Base-by-base conservation (phyloP, 352 stramenopile species). In the Globisporangium viniferum region DNA sequence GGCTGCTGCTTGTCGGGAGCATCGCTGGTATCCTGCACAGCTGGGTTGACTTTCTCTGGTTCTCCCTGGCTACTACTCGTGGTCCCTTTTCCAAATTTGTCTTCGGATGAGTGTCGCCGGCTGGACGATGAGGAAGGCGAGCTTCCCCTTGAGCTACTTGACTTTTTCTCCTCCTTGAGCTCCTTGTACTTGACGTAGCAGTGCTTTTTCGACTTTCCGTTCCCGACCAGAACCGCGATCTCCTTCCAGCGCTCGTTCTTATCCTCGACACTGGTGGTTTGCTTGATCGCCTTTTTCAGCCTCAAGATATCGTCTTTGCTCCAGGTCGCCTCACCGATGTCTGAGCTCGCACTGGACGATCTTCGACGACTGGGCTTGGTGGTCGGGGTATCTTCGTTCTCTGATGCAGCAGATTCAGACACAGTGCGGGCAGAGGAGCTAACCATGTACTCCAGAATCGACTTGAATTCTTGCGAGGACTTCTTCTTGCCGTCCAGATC, bases 101-200 rank as follows among this genome's bases (percentile, higher is more conserved):
- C 67, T 2, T 57, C 61, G 5, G 69, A 72, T 18, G 64, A 61
- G 29, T 66, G 65, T 0, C 67, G 65, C 0, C 67, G 61, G 22
- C 57, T 62, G 29, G 64, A 67, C 51, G 64, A 67, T 46, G 73
- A 61, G 10, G 72, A 76, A n/a, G 44, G 31, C 31, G 55, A 69
- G 55, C 74, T 81, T 33, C 77, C 77, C 1, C 53, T 63, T 10
- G 20, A 12, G 5, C 36, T 33, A 3, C 35, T 57, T 29, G 65
- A 56, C 3, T 66, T 71, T 44, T 84, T 88, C 58, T 89, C 80
- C 33, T 88, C 74, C 62, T 91, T 92, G 33, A 94, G 74, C 46
- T 91, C 76, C 70, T 94, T 94, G 75, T 94, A 94, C 72, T 94
- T 93, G 35, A 92, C 22, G 64, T 93, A 93, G 72, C 87, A 94